Percentiles rank a stretch among this genome's conserved stretches.
These are phyloP conservation scores for Penicillium crystallinum DNA, from an alignment of 495 filamentous ascomycete genomes.

Conservation along the genomic window DNA sequence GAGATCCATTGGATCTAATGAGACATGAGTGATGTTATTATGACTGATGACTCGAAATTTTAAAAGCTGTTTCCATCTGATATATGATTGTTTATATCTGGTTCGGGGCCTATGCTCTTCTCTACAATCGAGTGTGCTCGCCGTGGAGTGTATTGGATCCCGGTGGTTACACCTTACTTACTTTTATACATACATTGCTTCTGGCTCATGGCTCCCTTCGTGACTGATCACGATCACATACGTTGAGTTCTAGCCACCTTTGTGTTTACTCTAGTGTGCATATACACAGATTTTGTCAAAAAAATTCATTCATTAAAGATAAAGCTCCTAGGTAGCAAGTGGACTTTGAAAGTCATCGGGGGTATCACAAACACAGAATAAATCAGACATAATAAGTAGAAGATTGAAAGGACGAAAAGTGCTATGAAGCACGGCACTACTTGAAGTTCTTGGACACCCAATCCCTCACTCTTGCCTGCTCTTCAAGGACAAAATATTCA, in stretches of 20 bases:
- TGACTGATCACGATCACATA: too few species aligned
- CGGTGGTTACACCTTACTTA: too few species aligned
- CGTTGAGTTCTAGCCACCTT: too few species aligned
- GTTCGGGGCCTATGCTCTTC: not conserved
- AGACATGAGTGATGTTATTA: constrained; percentile 20
- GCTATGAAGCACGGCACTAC: not conserved
- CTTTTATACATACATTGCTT: too few species aligned
- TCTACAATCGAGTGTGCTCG: not conserved
- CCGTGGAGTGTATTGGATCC: not conserved
- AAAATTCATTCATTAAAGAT: too few species aligned
- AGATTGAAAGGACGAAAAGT: not conserved
- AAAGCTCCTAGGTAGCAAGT: too few species aligned
- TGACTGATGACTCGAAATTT: constrained; percentile 17
- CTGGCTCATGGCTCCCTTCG: too few species aligned
- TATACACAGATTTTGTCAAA: too few species aligned
- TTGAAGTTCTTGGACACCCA: too few species aligned
- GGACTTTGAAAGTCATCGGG: not conserved
- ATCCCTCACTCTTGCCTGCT: too few species aligned
- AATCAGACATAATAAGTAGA: not conserved
- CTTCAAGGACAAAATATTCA: not conserved
- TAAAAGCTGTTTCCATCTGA: not conserved
- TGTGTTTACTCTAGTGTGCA: too few species aligned
- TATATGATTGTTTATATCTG: not conserved
- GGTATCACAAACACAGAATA: not conserved
- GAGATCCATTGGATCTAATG: constrained; percentile 3